Base-by-base conservation (phyloP, 441 rosid species). In the Sinapis alba region DNA sequence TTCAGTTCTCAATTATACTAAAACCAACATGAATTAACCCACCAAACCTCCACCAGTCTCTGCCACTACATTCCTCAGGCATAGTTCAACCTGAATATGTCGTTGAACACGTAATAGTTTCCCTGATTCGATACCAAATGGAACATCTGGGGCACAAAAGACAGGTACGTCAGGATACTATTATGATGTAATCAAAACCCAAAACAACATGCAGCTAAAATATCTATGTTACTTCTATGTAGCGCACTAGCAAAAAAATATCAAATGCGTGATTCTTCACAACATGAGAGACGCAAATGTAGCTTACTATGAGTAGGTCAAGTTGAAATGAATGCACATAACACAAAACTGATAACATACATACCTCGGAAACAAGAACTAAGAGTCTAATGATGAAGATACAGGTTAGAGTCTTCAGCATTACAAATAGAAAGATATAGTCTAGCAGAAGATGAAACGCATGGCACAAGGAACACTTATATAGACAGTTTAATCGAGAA, bases 71-170 rank as follows among this genome's bases (percentile, higher is more conserved):
- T 65, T 69, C 81, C 69, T 93, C 90, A 93, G 12, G 99, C 97
- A 70, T 93, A 91, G 90, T 96, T 96, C 91, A 96, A 84, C 89
- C 98, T 89, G 92, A 93, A 96, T 61, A 93, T 96, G 82, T 93
- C 99, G 54, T 92, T 96, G 75, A 85, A 80, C 83, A 96, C 99
- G 62, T 90, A 96, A 72, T 87, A 93, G 91, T 86, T 91, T 81
- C 98, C 99, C 73, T 89, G 96, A 36, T 91, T 90, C 45, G 98
- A 90, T 86, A 93, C 88, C 91, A 96, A 86, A 85, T 96, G 99
- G 81, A 96, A 96, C 98, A 96, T 93, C 98, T 96, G 89, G 12
- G 50, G 11, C 75, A 74, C 66, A 65, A 12, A 75, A 51, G 2
- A 61, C 15, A 68, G 6, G 7, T 47, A 15, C 53, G 19, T 47